These are phyloP conservation scores for Basipetospora chlamydospora DNA, from an alignment of 2,329 filamentous ascomycete genomes.

Conservation along the genomic window DNA sequence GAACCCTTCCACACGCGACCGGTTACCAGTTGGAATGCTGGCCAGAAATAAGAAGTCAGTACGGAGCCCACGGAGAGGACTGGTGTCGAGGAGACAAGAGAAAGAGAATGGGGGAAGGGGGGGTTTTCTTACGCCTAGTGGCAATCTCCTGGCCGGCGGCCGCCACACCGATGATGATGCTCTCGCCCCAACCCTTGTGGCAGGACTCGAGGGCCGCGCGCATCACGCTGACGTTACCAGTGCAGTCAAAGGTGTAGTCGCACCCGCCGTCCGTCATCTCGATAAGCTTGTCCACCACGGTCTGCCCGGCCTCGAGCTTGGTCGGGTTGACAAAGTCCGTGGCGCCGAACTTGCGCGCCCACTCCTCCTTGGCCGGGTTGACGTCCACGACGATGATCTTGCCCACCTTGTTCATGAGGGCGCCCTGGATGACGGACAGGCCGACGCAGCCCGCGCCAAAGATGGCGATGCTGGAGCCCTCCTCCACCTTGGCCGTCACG, in stretches of 20 bases:
- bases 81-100: too few species aligned
- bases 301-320: conserved; percentile 61
- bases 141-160: conserved; percentile 92
- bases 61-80: too few species aligned
- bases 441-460: conserved; percentile 96
- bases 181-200: conserved; percentile 98
- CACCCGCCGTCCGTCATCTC: conserved; percentile 97
- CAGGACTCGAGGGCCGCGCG: conserved; percentile 88
- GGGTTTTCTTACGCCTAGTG: conserved; percentile 64
- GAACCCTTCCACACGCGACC: conserved; percentile 97
- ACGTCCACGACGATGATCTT: conserved; percentile 64
- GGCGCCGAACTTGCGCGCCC: conserved; percentile 87
- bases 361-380: conserved; percentile 82
- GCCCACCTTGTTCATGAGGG: conserved; percentile 65
- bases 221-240: conserved; percentile 93
- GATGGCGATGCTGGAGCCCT: conserved; percentile 77
- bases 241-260: conserved; percentile 99
- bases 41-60: conserved; percentile 11
- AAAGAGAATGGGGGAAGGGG: conserved; percentile 1
- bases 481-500: conserved; percentile 83
- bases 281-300: conserved; percentile 79
- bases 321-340: conserved; percentile 94
- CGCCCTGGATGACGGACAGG: conserved; percentile 87
- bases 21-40: conserved; percentile 98
- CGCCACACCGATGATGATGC: conserved; percentile 93